Evolutionary conservation across 768 basidiomycete species (phyloP), one percentile per base, ranked within the genome.

Genomic region (Boletales sp.): DNA sequence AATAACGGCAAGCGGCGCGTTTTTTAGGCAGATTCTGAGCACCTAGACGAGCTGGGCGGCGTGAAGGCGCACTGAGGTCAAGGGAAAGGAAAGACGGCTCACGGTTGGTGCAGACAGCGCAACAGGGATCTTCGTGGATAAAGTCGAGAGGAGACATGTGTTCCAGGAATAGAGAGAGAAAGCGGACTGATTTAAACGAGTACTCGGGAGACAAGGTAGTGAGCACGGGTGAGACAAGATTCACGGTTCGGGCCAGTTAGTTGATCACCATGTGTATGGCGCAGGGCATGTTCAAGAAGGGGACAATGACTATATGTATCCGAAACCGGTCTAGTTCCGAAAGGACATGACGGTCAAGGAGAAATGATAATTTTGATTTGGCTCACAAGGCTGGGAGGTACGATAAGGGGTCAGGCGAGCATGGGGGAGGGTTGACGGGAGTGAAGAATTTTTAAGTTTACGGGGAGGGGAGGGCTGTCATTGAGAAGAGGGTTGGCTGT

Each of bases 251-350:
- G 30, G 17, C 31, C 24, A 45, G 52, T 53, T 30, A 53, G 52
- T 55, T 48, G 57, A 65, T 64, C 45, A 43, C 39, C 44, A 51
- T 48, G 48, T 48, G 52, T 44, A 48, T 49, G 59, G 51, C 21
- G 42, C 44, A 21, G 21, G 21, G 21, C 51, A 56, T 52, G 53
- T 44, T 56, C 53, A 48, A 54, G 50, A 59, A 54, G 37, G 40
- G 53, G 61, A 69, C 64, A 69, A 68, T 62, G 66, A 42, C 38
- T 58, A 65, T 53, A 47, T 47, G 46, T 47, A 57, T 66, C 66
- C 66, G 68, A 69, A 68, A 68, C 68, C 66, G 66, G 64, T 59
- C 57, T 68, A 69, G 66, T 53, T 61, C 65, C 65, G 64, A 57
- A 51, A 48, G 45, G n/a, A 48, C 39, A 50, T 45, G 51, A 40